Base-by-base conservation (phyloP, 2,329 filamentous ascomycete genomes). In the Phaeomoniella chlamydospora region DNA sequence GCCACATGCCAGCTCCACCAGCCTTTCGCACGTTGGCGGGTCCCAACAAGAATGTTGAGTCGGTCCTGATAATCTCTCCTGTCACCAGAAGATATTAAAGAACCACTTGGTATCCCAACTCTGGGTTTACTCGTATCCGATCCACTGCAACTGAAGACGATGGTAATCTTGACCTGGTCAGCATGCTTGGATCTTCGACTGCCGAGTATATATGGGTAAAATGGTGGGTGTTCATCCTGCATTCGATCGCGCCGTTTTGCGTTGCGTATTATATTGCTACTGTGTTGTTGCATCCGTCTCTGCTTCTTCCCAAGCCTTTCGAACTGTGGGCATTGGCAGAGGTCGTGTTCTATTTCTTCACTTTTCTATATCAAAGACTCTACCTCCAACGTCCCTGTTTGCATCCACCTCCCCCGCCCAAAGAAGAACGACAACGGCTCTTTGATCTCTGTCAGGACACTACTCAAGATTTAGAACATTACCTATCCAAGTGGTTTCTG, bases 401-500 rank as follows among this genome's bases (percentile, higher is more conserved):
- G 4, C 70, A 74, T 50, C 72, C 39, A 70, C n/a, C n/a, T n/a
- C n/a, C n/a, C n/a, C n/a, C n/a, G n/a, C n/a, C n/a, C n/a, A n/a
- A n/a, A n/a, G 1, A 52, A 57, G 5, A 43, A 55, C 65, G 78
- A 15, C 55, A 59, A 30, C 60, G 53, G 2, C 56, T 83, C 2
- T 79, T 81, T 48, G 53, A 64, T 35, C 64, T 64, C 29, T 74
- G 72, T 52, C 58, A 68, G 40, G 57, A 56, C 18, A 72, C 68
- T 44, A 62, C 78, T 3, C 58, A 68, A 1, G 65, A 74, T 41
- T 57, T 62, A 0, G 67, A 72, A 37, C 53, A 53, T 15, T 83
- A 79, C 46, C 43, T 84, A 30, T 62, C 58, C 34, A 62, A 64
- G 40, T 84, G 79, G 79, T 81, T 82, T 43, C 59, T 74, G n/a